Percentiles rank a stretch among this genome's conserved stretches.
phyloP scores from a whole-genome alignment of 805 yeast species.

The Zygoascus biomembranicola region DNA sequence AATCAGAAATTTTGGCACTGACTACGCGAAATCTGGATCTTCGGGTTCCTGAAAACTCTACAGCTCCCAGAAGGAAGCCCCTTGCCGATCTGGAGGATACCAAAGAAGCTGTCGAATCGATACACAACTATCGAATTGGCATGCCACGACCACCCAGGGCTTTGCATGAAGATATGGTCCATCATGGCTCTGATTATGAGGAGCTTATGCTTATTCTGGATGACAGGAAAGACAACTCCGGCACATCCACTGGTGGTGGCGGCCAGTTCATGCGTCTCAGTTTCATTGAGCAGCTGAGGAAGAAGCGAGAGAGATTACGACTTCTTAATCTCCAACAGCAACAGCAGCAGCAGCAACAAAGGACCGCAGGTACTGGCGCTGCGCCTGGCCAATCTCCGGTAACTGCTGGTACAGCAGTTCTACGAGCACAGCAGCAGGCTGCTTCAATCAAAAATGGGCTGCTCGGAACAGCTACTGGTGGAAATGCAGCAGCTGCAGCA shows the following conservation, averaged over 20 bases:
- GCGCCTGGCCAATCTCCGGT: neutral
- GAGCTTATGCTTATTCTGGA: slow-evolving; percentile 73
- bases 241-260: slow-evolving; percentile 29
- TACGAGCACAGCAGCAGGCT: slow-evolving; percentile 4
- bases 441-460: slow-evolving; percentile 5
- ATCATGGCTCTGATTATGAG: slow-evolving; percentile 73
- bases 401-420: neutral
- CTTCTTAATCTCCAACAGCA: slow-evolving; percentile 24
- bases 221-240: slow-evolving; percentile 33
- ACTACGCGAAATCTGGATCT: slow-evolving; percentile 73
- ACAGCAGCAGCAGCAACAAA: slow-evolving; percentile 14
- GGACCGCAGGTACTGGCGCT: slow-evolving; percentile 7
- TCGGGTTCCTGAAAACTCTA: slow-evolving; percentile 41
- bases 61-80: slow-evolving; percentile 26
- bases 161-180: slow-evolving; percentile 62
- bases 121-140: slow-evolving; percentile 23
- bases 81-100: neutral
- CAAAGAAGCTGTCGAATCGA: slow-evolving; percentile 8
- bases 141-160: slow-evolving; percentile 34
- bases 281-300: slow-evolving; percentile 79
- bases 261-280: slow-evolving; percentile 78
- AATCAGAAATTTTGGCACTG: slow-evolving; percentile 73
- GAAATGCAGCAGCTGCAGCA: slow-evolving; percentile 6
- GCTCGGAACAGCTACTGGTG: slow-evolving; percentile 5
- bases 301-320: slow-evolving; percentile 50